These are phyloP conservation scores for Tuber borchii DNA, from an alignment of 495 filamentous ascomycete genomes.

Conservation along the genomic window DNA sequence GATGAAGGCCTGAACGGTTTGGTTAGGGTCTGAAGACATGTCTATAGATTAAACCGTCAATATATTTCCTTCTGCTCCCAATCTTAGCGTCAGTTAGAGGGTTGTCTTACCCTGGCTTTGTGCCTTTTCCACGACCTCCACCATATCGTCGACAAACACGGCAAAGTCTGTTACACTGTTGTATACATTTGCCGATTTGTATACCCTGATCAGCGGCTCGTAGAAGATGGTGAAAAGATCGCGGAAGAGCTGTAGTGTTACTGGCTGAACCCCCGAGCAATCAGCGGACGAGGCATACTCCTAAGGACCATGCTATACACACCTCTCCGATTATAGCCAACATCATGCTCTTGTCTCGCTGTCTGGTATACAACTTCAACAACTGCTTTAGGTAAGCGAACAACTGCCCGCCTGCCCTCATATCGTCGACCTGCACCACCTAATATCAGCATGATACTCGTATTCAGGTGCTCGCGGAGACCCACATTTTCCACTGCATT, in stretches of 20 bases:
- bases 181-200: conserved; percentile 98
- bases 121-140: conserved; percentile 76
- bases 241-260: conserved; percentile 84
- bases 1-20: conserved; percentile 98
- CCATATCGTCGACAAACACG: conserved; percentile 82
- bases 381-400: conserved; percentile 94
- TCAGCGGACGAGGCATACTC: conserved; percentile 4
- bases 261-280: conserved; percentile 48
- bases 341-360: conserved; percentile 97
- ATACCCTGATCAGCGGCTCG: conserved; percentile 89
- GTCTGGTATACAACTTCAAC: conserved; percentile 82
- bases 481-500: conserved; percentile 78
- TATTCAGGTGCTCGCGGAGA: conserved; percentile 7
- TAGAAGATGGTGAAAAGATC: conserved; percentile 99
- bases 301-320: background rate
- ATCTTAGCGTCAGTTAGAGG: background rate
- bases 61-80: no score
- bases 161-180: conserved; percentile 94
- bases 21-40: conserved; percentile 88
- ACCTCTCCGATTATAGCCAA: conserved; percentile 83
- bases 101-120: conserved; percentile 56
- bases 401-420: conserved; percentile 78
- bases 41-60: conserved; percentile 45
- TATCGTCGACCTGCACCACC: conserved; percentile 60
- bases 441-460: conserved; percentile 21